Evolutionary conservation across 768 basidiomycete species (phyloP).

Genomic region (Astraeus odoratus): DNA sequence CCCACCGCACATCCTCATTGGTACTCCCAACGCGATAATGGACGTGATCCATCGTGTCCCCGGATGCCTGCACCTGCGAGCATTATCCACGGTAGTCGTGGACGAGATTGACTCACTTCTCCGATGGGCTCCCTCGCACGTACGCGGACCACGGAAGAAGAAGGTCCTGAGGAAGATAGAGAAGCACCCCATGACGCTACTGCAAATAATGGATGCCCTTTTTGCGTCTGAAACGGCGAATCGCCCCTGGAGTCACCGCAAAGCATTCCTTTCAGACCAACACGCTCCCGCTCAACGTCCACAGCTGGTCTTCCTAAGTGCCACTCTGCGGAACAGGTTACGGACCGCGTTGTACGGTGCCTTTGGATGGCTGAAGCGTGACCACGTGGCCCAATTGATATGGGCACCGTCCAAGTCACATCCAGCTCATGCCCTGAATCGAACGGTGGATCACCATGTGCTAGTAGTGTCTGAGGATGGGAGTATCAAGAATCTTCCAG

Average conservation of each 20-base stretch:
- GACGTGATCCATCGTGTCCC: constrained; percentile 45
- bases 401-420: constrained; percentile 19
- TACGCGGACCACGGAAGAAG: constrained; percentile 31
- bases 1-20: constrained; percentile 63
- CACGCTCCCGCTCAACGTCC: constrained; percentile 27
- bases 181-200: constrained; percentile 53
- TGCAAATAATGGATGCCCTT: constrained; percentile 51
- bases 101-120: constrained; percentile 76
- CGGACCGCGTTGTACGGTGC: constrained; percentile 37
- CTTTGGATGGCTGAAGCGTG: constrained; percentile 52
- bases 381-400: constrained; percentile 27
- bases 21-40: constrained; percentile 61
- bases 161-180: constrained; percentile 37
- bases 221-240: constrained; percentile 28
- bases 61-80: constrained; percentile 36
- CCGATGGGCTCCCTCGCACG: constrained; percentile 41
- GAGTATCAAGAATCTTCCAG: constrained; percentile 46
- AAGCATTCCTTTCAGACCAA: no score
- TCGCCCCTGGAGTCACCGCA: not conserved
- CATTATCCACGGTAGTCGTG: constrained; percentile 54
- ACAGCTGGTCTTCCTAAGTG: constrained; percentile 65
- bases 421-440: constrained; percentile 21
- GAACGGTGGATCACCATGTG: constrained; percentile 43
- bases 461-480: constrained; percentile 53
- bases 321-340: constrained; percentile 53